phyloP scores from a whole-genome alignment of 208 protist genomes.

The Acanthamoeba polyphaga region DNA sequence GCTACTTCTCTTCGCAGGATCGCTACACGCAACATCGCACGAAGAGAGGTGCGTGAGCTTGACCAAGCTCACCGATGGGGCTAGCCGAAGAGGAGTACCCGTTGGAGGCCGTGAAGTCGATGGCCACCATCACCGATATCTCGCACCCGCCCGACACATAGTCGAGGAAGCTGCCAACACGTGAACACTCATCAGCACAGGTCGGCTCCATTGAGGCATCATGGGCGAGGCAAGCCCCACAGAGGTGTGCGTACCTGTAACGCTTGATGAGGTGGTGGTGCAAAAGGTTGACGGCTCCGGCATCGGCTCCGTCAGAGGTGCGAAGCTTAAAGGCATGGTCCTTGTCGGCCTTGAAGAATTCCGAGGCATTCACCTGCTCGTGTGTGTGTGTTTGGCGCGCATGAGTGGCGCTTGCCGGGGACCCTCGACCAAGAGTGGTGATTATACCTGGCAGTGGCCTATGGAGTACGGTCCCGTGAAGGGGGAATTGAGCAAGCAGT shows the following conservation, averaged over 20 bases:
- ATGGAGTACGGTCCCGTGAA: constrained; percentile 11
- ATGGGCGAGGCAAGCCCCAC: background rate
- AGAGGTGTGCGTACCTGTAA: background rate
- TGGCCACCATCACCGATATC: constrained; percentile 84
- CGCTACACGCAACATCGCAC: background rate
- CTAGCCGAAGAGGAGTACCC: background rate
- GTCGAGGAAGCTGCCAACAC: constrained; percentile 79
- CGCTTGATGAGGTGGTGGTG: constrained; percentile 52
- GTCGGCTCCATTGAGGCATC: background rate
- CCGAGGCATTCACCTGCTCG: background rate
- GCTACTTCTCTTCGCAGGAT: background rate
- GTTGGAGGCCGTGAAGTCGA: constrained; percentile 87
- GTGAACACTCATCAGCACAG: background rate
- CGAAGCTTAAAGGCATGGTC: background rate
- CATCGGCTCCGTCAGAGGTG: background rate
- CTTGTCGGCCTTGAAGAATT: background rate
- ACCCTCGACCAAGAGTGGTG: background rate
- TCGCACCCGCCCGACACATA: constrained; percentile 85
- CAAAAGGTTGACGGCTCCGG: constrained; percentile 6
- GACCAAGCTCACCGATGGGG: background rate
- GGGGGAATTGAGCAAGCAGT: constrained; percentile 22
- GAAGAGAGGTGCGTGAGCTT: background rate
- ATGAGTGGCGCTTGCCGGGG: background rate
- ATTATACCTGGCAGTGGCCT: background rate
- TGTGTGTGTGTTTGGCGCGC: no score